Conservation (phyloP, 176 grass and related monocot genomes). For the Oryza punctata region DNA sequence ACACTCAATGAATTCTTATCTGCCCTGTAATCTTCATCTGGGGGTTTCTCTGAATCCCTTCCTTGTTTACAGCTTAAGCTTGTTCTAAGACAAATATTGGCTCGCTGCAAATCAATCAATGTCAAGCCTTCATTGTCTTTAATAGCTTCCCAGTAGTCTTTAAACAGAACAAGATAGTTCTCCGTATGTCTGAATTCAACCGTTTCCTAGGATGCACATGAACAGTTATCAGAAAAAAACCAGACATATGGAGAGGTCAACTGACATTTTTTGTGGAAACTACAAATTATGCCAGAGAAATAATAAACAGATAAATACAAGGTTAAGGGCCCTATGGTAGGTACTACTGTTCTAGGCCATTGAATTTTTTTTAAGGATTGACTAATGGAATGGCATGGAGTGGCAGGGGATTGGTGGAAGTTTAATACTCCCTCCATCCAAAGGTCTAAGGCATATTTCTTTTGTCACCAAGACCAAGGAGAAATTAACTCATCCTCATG, state of each 20-base stretch:
- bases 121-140: constrained; percentile 67
- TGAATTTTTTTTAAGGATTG: not conserved
- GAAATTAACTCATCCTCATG: no score
- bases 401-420: not conserved
- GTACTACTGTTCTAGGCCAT: not conserved
- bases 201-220: constrained; percentile 52
- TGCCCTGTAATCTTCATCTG: constrained; percentile 22
- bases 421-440: not conserved
- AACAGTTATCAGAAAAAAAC: constrained; percentile 35
- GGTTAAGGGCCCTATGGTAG: not conserved
- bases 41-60: constrained; percentile 46
- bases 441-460: no score
- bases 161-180: constrained; percentile 59
- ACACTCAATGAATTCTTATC: constrained; percentile 35
- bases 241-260: constrained; percentile 11
- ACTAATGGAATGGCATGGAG: not conserved
- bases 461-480: no score
- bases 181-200: constrained; percentile 44
- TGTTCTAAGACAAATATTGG: constrained; percentile 51
- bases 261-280: constrained; percentile 31
- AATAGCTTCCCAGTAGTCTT: constrained; percentile 75
- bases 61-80: constrained; percentile 36
- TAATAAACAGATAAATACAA: constrained; percentile 20
- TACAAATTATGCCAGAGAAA: constrained; percentile 8
- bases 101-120: constrained; percentile 63